These are phyloP conservation scores for Pholiota conissans DNA, from an alignment of 768 basidiomycete genomes.

Conservation along the genomic window DNA sequence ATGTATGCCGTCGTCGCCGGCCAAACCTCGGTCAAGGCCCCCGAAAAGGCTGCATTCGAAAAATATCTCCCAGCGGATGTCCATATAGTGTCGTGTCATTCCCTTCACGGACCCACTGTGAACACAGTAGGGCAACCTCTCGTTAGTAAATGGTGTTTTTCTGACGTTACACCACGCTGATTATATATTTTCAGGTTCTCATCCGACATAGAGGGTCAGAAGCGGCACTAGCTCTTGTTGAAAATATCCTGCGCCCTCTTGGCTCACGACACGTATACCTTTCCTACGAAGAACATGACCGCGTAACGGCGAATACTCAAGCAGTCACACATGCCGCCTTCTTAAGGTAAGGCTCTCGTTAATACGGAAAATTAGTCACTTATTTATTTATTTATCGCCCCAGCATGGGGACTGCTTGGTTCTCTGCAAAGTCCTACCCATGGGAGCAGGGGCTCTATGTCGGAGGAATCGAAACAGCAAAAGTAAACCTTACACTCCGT, in stretches of 20 bases:
- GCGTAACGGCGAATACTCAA: conserved; percentile 96
- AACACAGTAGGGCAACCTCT: conserved; percentile 88
- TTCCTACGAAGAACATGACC: conserved; percentile 95
- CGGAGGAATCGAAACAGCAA: conserved; percentile 96
- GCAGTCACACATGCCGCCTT: conserved; percentile 98
- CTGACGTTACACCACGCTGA: not conserved
- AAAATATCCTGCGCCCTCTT: conserved; percentile 78
- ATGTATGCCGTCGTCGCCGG: conserved; percentile 89
- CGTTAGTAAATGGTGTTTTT: conserved; percentile 43
- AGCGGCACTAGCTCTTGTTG: conserved; percentile 74
- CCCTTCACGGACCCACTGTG: conserved; percentile 91
- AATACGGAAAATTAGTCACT: no score
- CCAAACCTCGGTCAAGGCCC: conserved; percentile 96
- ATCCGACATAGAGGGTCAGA: conserved; percentile 84
- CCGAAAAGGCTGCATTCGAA: conserved; percentile 90
- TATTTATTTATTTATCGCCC: no score
- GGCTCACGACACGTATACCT: conserved; percentile 87
- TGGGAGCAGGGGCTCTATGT: conserved; percentile 97
- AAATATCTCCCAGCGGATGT: conserved; percentile 82
- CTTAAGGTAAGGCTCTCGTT: conserved; percentile 65
- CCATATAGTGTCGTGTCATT: conserved; percentile 91
- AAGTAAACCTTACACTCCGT: conserved; percentile 94
- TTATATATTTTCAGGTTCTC: conserved; percentile 59
- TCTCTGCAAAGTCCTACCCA: conserved; percentile 72
- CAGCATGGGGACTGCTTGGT: conserved; percentile 99